These are phyloP conservation scores for Gardenia jasminoides DNA, from an alignment of 257 asterid genomes.

Conservation along the genomic window DNA sequence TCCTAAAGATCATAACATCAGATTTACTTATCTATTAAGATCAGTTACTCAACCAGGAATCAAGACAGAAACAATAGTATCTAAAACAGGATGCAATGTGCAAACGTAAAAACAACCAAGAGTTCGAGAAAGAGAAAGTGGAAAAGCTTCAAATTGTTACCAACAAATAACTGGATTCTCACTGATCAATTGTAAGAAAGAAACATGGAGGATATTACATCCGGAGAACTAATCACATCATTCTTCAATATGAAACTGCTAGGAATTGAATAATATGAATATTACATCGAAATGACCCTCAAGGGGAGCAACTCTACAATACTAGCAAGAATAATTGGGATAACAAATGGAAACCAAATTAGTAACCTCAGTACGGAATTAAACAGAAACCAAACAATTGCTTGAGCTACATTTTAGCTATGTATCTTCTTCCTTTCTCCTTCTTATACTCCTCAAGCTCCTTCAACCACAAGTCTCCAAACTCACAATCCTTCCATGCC, in stretches of 20 bases:
- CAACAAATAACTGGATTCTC: background rate
- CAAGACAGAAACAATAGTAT: background rate
- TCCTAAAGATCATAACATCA: background rate
- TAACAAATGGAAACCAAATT: constrained; percentile 13
- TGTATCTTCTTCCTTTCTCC: constrained; percentile 32
- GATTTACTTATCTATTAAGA: background rate
- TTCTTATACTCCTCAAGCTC: constrained; percentile 65
- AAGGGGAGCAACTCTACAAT: background rate
- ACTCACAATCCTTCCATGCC: constrained; percentile 87
- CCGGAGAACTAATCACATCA: constrained; percentile 6
- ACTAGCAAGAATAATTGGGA: background rate
- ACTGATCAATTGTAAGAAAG: background rate
- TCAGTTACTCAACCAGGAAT: background rate
- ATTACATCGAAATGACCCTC: constrained; percentile 11
- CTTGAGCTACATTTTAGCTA: constrained; percentile 16
- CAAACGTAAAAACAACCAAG: background rate
- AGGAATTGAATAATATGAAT: constrained; percentile 18
- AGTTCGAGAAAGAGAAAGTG: background rate
- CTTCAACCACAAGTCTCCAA: constrained; percentile 77
- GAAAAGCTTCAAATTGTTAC: background rate
- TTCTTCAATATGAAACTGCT: constrained; percentile 6
- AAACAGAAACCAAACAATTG: constrained; percentile 10
- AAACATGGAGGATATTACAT: constrained; percentile 8
- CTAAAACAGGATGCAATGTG: background rate
- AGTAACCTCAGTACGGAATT: background rate